Percentiles rank a stretch among this genome's conserved stretches.
Conservation (phyloP, 768 basidiomycete species). For the Glaciozyma antarctica region DNA sequence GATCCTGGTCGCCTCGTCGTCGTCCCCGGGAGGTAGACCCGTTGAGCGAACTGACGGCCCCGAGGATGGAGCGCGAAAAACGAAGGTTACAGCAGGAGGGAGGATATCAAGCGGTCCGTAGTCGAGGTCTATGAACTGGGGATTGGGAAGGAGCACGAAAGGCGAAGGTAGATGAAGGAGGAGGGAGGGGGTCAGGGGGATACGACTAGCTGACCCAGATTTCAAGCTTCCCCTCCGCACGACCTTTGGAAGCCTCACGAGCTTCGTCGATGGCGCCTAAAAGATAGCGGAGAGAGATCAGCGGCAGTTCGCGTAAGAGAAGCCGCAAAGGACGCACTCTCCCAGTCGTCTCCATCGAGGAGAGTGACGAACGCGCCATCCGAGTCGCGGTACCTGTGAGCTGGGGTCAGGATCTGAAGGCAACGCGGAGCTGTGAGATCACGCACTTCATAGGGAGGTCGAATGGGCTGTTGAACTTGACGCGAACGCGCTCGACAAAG, state of each 20-base stretch:
- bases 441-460: slow-evolving; percentile 9
- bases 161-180: no score
- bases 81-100: no score
- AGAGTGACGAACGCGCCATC: slow-evolving; percentile 27
- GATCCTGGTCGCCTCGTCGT: no score
- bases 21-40: no score
- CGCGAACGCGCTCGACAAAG: slow-evolving; percentile 18
- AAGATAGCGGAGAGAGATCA: neutral
- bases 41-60: no score
- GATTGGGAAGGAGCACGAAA: no score
- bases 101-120: no score
- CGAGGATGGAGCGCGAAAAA: no score
- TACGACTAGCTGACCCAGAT: slow-evolving; percentile 7
- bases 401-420: neutral
- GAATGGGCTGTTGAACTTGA: slow-evolving; percentile 14
- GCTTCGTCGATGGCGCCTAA: slow-evolving; percentile 27
- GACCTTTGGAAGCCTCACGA: slow-evolving; percentile 13
- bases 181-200: no score
- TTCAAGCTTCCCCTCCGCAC: slow-evolving; percentile 28
- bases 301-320: neutral
- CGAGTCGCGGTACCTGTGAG: slow-evolving; percentile 24
- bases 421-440: neutral
- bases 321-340: slow-evolving; percentile 6
- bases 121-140: no score
- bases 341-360: slow-evolving; percentile 31